phyloP scores from a whole-genome alignment of 2,329 filamentous ascomycete species.

The Zasmidium cellare region DNA sequence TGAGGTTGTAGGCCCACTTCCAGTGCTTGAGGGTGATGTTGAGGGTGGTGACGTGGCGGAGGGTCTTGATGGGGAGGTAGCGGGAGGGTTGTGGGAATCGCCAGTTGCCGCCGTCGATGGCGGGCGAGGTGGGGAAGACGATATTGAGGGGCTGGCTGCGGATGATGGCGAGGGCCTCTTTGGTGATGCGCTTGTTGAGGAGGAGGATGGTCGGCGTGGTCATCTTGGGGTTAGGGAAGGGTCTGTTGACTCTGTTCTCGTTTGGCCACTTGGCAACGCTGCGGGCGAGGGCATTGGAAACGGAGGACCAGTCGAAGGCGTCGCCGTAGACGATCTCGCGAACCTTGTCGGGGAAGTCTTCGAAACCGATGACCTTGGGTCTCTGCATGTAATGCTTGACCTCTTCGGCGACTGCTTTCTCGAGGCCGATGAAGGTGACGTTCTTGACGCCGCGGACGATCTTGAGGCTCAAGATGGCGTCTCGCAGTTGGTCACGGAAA shows the following conservation, averaged over 20 bases:
- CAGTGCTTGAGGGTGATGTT: constrained; percentile 27
- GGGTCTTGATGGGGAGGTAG: constrained; percentile 24
- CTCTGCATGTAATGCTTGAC: constrained; percentile 28
- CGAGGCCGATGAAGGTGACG: constrained; percentile 27
- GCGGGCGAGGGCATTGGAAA: constrained; percentile 16
- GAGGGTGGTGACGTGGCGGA: constrained; percentile 25
- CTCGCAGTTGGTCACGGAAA: constrained; percentile 28
- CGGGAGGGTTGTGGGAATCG: constrained; percentile 19
- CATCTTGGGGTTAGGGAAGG: constrained; percentile 16
- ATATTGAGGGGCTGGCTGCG: constrained; percentile 31
- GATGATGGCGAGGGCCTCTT: constrained; percentile 32
- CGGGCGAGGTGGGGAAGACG: constrained; percentile 16
- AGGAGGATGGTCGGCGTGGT: constrained; percentile 36
- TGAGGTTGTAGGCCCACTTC: constrained; percentile 28
- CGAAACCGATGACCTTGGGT: constrained; percentile 16
- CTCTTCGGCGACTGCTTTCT: constrained; percentile 20
- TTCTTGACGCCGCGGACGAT: constrained; percentile 23
- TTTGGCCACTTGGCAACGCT: constrained; percentile 22
- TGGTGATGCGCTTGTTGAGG: constrained; percentile 36
- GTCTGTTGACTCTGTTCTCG: constrained; percentile 7
- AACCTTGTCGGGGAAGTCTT: constrained; percentile 30
- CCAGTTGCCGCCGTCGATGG: constrained; percentile 3
- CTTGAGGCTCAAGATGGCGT: constrained; percentile 16
- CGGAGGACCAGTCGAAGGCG: constrained; percentile 25
- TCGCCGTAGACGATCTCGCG: constrained; percentile 33